phyloP scores from a whole-genome alignment of 2,329 filamentous ascomycete species.

The Epichloe sylvatica region DNA sequence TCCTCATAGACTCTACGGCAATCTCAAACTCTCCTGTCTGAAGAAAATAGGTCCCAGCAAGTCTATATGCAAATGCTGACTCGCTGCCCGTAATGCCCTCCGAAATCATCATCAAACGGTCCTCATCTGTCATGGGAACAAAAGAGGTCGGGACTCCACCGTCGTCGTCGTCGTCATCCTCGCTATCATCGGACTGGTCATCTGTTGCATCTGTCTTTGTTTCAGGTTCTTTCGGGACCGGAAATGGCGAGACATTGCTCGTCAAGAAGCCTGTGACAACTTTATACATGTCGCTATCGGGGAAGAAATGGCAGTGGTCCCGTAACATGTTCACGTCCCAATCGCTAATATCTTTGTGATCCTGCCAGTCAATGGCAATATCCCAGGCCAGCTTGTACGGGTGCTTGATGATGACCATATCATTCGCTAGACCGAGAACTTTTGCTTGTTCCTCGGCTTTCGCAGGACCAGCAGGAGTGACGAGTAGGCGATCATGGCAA shows the following conservation, averaged over 20 bases:
- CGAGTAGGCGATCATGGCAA: constrained; percentile 63
- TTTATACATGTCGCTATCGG: constrained; percentile 67
- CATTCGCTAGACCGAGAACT: constrained; percentile 64
- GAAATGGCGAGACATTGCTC: constrained; percentile 75
- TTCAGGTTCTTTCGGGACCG: constrained; percentile 20
- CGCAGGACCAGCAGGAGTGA: constrained; percentile 46
- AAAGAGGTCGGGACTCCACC: constrained; percentile 38
- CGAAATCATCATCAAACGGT: constrained; percentile 67
- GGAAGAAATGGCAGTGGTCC: constrained; percentile 73
- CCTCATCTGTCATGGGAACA: constrained; percentile 55
- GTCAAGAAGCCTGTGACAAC: constrained; percentile 70
- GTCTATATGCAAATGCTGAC: constrained; percentile 69
- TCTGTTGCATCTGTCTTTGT: constrained; percentile 14
- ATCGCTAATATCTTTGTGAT: constrained; percentile 57
- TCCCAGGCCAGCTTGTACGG: constrained; percentile 84
- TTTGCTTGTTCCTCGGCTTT: constrained; percentile 60
- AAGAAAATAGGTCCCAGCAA: constrained; percentile 74
- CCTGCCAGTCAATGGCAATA: constrained; percentile 78
- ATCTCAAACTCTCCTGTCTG: constrained; percentile 74
- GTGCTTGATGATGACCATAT: constrained; percentile 94
- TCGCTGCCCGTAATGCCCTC: constrained; percentile 53
- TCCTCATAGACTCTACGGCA: constrained; percentile 65
- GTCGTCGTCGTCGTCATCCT: constrained; percentile 48
- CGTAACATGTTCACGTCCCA: constrained; percentile 67
- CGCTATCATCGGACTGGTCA: constrained; percentile 37